These are phyloP conservation scores for Hypoxylon sp. DNA, from an alignment of 2,329 filamentous ascomycete genomes.

Conservation along the genomic window DNA sequence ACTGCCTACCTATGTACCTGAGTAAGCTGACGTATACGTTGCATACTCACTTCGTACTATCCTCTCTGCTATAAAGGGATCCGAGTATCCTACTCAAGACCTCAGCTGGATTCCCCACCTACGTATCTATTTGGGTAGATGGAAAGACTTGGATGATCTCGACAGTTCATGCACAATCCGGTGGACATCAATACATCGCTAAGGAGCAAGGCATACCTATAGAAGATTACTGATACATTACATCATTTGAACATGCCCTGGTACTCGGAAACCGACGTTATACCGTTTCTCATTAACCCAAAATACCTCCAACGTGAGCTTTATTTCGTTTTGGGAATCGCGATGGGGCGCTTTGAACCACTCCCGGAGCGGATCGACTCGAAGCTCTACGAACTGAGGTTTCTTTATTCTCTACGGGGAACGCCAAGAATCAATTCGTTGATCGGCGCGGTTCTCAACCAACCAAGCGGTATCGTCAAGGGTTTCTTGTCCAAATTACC, in stretches of 20 bases:
- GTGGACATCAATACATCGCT: not conserved
- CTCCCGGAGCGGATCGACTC: not conserved
- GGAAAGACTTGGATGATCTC: not conserved
- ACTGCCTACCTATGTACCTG: not conserved
- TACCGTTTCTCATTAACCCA: not conserved
- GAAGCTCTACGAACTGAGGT: not conserved
- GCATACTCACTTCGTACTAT: not conserved
- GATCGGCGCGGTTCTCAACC: not conserved
- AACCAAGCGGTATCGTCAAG: not conserved
- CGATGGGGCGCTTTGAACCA: not conserved
- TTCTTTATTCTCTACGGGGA: not conserved
- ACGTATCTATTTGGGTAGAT: not conserved
- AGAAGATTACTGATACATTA: not conserved
- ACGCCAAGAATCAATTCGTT: not conserved
- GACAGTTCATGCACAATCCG: not conserved
- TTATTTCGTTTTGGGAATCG: constrained; percentile 1
- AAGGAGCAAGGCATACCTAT: not conserved
- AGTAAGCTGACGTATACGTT: not conserved
- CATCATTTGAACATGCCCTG: constrained; percentile 3
- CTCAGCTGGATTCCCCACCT: not conserved
- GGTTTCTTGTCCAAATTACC: constrained; percentile 6
- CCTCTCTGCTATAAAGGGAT: not conserved
- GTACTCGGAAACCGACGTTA: not conserved
- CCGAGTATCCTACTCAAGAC: not conserved
- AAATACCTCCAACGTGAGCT: not conserved